These are phyloP conservation scores for Beta lomatogona DNA, from an alignment of 179 eudicot species.

Conservation along the genomic window DNA sequence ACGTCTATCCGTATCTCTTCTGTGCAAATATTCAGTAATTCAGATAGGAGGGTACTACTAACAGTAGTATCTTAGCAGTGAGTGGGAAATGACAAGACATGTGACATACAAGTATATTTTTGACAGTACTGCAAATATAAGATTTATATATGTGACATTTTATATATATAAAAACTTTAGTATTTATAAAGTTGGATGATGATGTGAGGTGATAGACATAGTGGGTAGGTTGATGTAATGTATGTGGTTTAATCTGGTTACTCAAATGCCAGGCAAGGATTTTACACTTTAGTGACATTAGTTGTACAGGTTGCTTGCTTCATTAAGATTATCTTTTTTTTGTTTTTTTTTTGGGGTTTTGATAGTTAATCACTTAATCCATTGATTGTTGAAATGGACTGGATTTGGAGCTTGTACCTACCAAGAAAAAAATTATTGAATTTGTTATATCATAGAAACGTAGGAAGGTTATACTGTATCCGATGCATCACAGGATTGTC, in stretches of 20 bases:
- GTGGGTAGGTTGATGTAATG: constrained; percentile 14
- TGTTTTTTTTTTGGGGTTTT: too few relatives aligned
- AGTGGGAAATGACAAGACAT: constrained; percentile 33
- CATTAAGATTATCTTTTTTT: neutral
- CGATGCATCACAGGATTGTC: too few relatives aligned
- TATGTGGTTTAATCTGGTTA: neutral
- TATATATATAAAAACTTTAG: too few relatives aligned
- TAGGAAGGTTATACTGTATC: too few relatives aligned
- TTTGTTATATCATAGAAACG: too few relatives aligned
- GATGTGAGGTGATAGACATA: constrained; percentile 19
- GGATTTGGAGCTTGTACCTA: too few relatives aligned
- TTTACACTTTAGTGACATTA: too few relatives aligned
- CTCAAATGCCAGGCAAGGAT: neutral
- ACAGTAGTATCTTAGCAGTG: neutral
- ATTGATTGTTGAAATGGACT: too few relatives aligned
- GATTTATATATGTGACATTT: too few relatives aligned
- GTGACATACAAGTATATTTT: neutral
- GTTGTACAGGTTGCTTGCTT: too few relatives aligned
- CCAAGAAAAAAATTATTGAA: too few relatives aligned
- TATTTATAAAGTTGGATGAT: neutral
- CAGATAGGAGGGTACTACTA: neutral
- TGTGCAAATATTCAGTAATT: neutral
- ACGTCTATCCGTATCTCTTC: constrained; percentile 8
- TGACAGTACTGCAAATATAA: constrained; percentile 7
- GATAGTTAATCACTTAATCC: too few relatives aligned